These are phyloP conservation scores for Marchantia polymorpha DNA, from an alignment of 225 moss, liverwort and hornwort genomes.

Conservation along the genomic window DNA sequence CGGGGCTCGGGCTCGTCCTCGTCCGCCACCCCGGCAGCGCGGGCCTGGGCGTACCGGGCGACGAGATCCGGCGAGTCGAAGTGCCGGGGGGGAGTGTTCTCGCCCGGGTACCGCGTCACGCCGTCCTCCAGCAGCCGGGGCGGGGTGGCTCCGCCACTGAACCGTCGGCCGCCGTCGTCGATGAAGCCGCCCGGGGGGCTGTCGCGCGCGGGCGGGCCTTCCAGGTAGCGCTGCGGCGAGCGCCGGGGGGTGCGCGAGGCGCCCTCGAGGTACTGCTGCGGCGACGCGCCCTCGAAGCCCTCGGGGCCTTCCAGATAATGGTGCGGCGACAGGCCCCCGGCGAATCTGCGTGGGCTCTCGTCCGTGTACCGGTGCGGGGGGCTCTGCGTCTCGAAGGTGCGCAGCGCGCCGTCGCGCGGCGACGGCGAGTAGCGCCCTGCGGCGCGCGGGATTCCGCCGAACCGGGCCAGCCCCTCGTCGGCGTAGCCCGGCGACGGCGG, in stretches of 20 bases:
- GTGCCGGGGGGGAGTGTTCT: constrained; percentile 5
- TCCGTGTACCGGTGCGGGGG: constrained; percentile 18
- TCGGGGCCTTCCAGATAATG: constrained; percentile 21
- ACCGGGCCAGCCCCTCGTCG: constrained; percentile 28
- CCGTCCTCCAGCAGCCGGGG: constrained; percentile 8
- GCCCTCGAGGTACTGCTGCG: constrained; percentile 30
- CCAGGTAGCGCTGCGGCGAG: constrained; percentile 36
- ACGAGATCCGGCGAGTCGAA: not conserved
- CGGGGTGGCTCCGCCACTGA: constrained; percentile 1
- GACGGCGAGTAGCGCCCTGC: constrained; percentile 15
- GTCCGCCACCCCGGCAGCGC: not conserved
- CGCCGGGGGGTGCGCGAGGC: constrained; percentile 6
- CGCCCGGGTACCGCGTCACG: not conserved
- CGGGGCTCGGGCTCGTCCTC: not conserved
- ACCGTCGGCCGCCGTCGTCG: constrained; percentile 17
- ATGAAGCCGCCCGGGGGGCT: constrained; percentile 24
- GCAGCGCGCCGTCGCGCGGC: constrained; percentile 14
- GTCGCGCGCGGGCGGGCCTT: constrained; percentile 31
- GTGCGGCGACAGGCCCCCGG: constrained; percentile 17
- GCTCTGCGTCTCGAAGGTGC: constrained; percentile 8
- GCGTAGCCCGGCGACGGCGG: constrained; percentile 26
- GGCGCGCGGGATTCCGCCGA: constrained; percentile 11
- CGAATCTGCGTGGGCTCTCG: constrained; percentile 22
- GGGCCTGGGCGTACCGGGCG: not conserved
- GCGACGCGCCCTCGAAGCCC: constrained; percentile 14